phyloP scores from a whole-genome alignment of 2,329 filamentous ascomycete genomes.

The Ambrosiella cleistominuta region DNA sequence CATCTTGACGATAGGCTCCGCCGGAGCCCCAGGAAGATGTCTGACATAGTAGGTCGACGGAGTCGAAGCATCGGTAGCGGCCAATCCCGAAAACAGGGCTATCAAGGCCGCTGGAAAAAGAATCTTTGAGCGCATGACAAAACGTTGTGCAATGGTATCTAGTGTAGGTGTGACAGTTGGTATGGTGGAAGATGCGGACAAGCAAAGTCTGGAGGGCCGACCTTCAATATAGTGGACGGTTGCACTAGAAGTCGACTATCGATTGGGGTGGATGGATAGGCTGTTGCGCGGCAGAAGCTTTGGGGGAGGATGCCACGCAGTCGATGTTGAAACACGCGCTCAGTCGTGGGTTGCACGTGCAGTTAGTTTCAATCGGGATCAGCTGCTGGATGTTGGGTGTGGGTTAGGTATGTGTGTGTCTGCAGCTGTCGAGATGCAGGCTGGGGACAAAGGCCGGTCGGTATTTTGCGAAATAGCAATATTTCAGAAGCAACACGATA shows the following conservation, averaged over 20 bases:
- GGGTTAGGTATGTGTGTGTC: no score
- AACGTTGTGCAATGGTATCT: not conserved
- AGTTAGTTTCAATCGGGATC: not conserved
- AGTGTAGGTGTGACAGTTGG: not conserved
- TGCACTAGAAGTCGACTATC: not conserved
- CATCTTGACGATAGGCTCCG: slow-evolving; percentile 71
- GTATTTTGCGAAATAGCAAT: no score
- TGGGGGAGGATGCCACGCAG: not conserved
- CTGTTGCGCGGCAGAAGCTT: not conserved
- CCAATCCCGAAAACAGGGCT: slow-evolving; percentile 15
- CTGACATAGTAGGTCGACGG: slow-evolving; percentile 61
- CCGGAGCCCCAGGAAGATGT: slow-evolving; percentile 67
- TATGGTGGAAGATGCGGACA: no score
- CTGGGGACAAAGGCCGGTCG: no score
- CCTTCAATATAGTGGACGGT: no score
- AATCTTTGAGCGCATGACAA: slow-evolving; percentile 15
- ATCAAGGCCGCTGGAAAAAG: slow-evolving; percentile 6
- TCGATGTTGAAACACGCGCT: not conserved
- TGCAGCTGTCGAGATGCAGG: no score
- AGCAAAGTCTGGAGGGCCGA: no score
- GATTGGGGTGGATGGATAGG: not conserved
- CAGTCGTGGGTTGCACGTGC: slow-evolving; percentile 1
- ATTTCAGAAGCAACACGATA: no score
- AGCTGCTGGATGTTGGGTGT: not conserved
- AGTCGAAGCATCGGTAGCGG: slow-evolving; percentile 18